Conservation (phyloP, 2,329 filamentous ascomycete species). For the Raffaelea albimanens region DNA sequence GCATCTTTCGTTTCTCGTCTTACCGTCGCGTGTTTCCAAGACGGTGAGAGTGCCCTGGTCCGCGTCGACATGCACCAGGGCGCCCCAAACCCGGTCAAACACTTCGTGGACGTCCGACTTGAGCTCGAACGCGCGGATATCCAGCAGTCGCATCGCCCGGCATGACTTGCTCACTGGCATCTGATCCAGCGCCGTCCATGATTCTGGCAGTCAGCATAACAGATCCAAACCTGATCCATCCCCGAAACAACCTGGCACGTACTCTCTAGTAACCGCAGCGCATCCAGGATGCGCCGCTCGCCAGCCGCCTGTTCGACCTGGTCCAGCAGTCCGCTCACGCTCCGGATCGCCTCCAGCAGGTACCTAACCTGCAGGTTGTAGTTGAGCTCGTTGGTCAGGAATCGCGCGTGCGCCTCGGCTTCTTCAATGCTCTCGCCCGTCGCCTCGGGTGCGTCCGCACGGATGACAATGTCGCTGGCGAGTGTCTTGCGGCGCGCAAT, state of each 20-base stretch:
- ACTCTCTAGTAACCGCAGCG: slow-evolving; percentile 48
- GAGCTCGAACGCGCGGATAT: slow-evolving; percentile 55
- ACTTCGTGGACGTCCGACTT: slow-evolving; percentile 56
- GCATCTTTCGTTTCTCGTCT: slow-evolving; percentile 37
- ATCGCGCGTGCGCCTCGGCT: slow-evolving; percentile 44
- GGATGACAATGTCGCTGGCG: slow-evolving; percentile 70
- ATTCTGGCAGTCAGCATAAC: no score
- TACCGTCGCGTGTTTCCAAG: slow-evolving; percentile 32
- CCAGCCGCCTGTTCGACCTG: slow-evolving; percentile 48
- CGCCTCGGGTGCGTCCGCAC: slow-evolving; percentile 55
- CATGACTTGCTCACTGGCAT: slow-evolving; percentile 53
- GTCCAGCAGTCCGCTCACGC: slow-evolving; percentile 52
- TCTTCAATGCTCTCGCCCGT: slow-evolving; percentile 43
- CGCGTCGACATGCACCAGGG: slow-evolving; percentile 54
- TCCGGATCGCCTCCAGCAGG: slow-evolving; percentile 40
- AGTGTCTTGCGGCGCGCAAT: slow-evolving; percentile 71
- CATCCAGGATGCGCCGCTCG: slow-evolving; percentile 47
- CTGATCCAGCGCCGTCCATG: slow-evolving; percentile 46
- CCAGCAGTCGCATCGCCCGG: slow-evolving; percentile 55
- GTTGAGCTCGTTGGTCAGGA: slow-evolving; percentile 46
- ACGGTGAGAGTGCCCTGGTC: slow-evolving; percentile 47
- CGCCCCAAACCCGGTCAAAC: slow-evolving; percentile 62
- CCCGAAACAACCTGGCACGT: no score
- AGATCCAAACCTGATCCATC: no score
- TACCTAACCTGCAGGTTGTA: slow-evolving; percentile 49